phyloP scores from a whole-genome alignment of 2,329 filamentous ascomycete species.

The Paecilomyces niveus region DNA sequence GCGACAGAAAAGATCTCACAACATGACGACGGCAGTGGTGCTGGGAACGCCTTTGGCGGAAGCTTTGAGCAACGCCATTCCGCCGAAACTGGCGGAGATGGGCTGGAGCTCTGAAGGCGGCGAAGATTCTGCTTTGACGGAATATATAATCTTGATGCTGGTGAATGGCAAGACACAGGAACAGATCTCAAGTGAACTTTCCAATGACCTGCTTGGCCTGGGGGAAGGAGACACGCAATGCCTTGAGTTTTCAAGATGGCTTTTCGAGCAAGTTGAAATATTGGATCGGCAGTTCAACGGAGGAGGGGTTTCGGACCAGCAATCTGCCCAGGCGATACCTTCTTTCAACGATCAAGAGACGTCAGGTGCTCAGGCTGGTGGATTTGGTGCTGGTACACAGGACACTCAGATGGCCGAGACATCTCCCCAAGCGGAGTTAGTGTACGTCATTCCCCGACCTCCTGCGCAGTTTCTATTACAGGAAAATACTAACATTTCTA shows the following conservation, averaged over 20 bases:
- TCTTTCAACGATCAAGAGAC: constrained; percentile 30
- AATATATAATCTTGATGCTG: constrained; percentile 97
- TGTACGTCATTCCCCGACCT: constrained; percentile 21
- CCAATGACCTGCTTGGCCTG: constrained; percentile 76
- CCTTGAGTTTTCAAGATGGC: constrained; percentile 78
- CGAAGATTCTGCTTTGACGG: constrained; percentile 74
- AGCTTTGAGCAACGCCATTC: constrained; percentile 73
- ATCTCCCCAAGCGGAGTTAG: constrained; percentile 29
- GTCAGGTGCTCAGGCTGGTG: constrained; percentile 8
- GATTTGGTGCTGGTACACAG: constrained; percentile 36
- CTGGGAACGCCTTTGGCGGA: constrained; percentile 77
- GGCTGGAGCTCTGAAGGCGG: constrained; percentile 83
- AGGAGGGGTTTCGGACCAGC: constrained; percentile 19
- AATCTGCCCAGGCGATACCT: constrained; percentile 23
- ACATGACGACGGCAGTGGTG: constrained; percentile 71
- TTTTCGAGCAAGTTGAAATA: constrained; percentile 77
- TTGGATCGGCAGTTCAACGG: constrained; percentile 60
- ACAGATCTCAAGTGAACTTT: constrained; percentile 80
- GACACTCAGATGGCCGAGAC: constrained; percentile 68
- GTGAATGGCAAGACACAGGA: constrained; percentile 90
- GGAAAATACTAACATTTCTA: constrained; percentile 30
- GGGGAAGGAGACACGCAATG: constrained; percentile 76
- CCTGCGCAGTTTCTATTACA: not conserved
- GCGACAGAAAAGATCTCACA: constrained; percentile 12
- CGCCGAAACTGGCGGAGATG: constrained; percentile 85